A percentile compares a stretch with the other conserved stretches of the same genome.
These are phyloP conservation scores for Jackrogersella minutella DNA, from an alignment of 495 filamentous ascomycete genomes.

Conservation along the genomic window DNA sequence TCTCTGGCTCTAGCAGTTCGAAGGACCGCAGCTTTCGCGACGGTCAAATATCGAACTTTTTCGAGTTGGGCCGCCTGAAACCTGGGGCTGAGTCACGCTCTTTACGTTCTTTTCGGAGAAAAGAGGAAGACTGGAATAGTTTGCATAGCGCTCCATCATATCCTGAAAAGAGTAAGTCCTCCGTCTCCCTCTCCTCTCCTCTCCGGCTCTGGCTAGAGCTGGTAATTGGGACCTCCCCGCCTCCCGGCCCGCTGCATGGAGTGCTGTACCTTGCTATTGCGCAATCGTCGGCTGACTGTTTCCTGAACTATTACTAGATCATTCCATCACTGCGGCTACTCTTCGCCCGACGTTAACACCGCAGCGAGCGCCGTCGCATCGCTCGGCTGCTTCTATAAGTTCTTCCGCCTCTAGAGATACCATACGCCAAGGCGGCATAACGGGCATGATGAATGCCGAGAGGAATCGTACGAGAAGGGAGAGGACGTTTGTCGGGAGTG, in stretches of 20 bases:
- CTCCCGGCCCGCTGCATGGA: slow-evolving; percentile 6
- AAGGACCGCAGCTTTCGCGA: slow-evolving; percentile 50
- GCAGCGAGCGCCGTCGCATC: slow-evolving; percentile 53
- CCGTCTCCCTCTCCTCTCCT: neutral
- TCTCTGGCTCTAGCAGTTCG: slow-evolving; percentile 33
- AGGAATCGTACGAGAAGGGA: slow-evolving; percentile 83
- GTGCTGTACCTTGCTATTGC: slow-evolving; percentile 14
- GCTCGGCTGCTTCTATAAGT: slow-evolving; percentile 51
- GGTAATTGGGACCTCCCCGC: slow-evolving; percentile 22
- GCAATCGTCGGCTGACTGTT: slow-evolving; percentile 35
- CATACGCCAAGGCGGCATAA: slow-evolving; percentile 43
- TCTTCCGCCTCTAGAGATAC: slow-evolving; percentile 52
- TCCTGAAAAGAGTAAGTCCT: slow-evolving; percentile 57
- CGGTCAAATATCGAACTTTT: slow-evolving; percentile 48
- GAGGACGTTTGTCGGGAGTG: slow-evolving; percentile 91
- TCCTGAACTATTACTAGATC: slow-evolving; percentile 43
- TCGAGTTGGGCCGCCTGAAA: slow-evolving; percentile 50
- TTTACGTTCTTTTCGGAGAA: slow-evolving; percentile 50
- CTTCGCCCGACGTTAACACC: slow-evolving; percentile 32
- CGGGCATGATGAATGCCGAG: slow-evolving; percentile 76
- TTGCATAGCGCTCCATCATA: slow-evolving; percentile 44
- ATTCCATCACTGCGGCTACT: slow-evolving; percentile 50
- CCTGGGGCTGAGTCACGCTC: slow-evolving; percentile 47
- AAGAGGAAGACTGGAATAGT: slow-evolving; percentile 45
- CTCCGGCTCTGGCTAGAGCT: neutral